These are phyloP conservation scores for Kingdonia uniflora DNA, from an alignment of 164 flowering plant genomes.

Conservation along the genomic window DNA sequence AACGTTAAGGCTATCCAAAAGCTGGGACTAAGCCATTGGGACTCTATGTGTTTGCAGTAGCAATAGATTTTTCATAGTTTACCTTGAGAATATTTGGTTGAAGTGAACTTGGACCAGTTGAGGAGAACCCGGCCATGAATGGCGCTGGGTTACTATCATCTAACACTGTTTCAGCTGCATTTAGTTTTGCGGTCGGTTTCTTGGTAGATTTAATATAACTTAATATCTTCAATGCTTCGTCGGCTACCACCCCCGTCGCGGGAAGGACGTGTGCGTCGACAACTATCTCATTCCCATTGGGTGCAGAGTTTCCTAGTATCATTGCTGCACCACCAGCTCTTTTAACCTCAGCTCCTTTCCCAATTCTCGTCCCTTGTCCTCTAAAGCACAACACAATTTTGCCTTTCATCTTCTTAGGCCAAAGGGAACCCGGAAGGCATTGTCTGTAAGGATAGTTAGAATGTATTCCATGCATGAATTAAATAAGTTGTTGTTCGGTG, in stretches of 20 bases:
- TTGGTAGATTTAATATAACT: constrained; percentile 52
- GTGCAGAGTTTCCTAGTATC: constrained; percentile 43
- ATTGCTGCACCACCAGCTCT: constrained; percentile 72
- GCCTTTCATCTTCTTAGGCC: constrained; percentile 40
- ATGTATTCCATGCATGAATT: too few species aligned
- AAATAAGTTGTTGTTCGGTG: too few species aligned
- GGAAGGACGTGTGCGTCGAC: constrained; percentile 65
- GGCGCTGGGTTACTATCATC: constrained; percentile 54
- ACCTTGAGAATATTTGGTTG: constrained; percentile 84
- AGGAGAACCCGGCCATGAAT: constrained; percentile 68
- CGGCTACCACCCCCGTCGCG: constrained; percentile 39
- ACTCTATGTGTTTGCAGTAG: too few species aligned
- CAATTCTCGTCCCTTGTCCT: constrained; percentile 54
- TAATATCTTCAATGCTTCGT: constrained; percentile 28
- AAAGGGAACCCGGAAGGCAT: constrained; percentile 59
- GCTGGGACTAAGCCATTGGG: too few species aligned
- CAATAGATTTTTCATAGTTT: background rate
- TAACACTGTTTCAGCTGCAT: constrained; percentile 32
- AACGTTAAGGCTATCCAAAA: too few species aligned
- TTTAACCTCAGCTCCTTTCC: constrained; percentile 66
- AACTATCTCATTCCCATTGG: constrained; percentile 29
- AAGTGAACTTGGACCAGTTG: constrained; percentile 63
- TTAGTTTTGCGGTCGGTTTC: constrained; percentile 37
- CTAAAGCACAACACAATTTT: constrained; percentile 75
- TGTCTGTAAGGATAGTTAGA: too few species aligned